Evolutionary conservation across 2,329 filamentous ascomycete species (phyloP).

Genomic region (Calonectria montana): DNA sequence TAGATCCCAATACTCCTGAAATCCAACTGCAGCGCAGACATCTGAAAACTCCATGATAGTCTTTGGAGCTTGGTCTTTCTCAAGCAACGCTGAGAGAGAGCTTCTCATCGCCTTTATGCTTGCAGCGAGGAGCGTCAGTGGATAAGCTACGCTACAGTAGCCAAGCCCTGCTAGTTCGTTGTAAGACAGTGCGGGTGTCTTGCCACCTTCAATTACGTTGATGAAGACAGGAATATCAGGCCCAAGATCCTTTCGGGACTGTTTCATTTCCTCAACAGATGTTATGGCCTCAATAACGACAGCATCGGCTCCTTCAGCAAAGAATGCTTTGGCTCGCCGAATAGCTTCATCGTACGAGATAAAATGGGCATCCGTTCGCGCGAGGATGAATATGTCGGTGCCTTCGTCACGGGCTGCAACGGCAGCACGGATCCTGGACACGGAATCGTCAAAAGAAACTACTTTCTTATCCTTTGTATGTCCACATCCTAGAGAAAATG

Average conservation of each 20-base stretch:
- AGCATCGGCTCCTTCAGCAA: conserved; percentile 4
- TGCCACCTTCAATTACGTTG: conserved; percentile 7
- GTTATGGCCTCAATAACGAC: conserved; percentile 11
- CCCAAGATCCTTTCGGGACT: conserved; percentile 1
- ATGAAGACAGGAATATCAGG: not conserved
- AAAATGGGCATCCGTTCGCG: conserved; percentile 5
- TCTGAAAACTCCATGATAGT: conserved; percentile 10
- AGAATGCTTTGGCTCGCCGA: conserved; percentile 5
- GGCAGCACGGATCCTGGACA: conserved; percentile 4
- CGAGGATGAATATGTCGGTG: conserved; percentile 1
- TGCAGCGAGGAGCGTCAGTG: conserved; percentile 3
- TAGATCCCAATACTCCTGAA: conserved; percentile 12
- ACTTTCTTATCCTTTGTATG: conserved; percentile 12
- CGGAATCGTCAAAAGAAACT: not conserved
- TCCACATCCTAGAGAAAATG: not conserved
- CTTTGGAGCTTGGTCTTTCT: not conserved
- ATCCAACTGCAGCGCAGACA: conserved; percentile 1
- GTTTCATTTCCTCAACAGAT: conserved; percentile 8
- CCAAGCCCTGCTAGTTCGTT: not conserved
- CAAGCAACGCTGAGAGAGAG: not conserved
- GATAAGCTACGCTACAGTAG: conserved; percentile 13
- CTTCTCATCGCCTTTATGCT: conserved; percentile 4
- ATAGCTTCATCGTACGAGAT: conserved; percentile 8
- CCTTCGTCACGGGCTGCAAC: conserved; percentile 5
- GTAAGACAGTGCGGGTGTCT: not conserved